Conservation (phyloP, 202 grass and related monocot species). For the Zoysia matrella region DNA sequence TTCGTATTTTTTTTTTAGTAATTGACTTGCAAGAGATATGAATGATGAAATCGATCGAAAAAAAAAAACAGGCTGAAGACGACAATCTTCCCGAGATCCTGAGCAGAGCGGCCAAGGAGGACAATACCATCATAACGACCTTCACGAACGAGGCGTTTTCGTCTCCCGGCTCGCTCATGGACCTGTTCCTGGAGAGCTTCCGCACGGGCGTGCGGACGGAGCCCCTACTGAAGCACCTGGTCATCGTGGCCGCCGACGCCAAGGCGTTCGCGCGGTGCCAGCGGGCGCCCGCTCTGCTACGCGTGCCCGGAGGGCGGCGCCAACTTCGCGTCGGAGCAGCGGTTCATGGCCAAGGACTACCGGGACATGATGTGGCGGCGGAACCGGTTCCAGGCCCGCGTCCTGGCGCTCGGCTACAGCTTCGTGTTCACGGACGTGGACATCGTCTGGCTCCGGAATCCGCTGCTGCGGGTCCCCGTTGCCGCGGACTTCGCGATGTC, state of each 20-base stretch:
- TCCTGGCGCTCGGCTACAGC: constrained; percentile 62
- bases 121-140: constrained; percentile 58
- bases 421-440: constrained; percentile 78
- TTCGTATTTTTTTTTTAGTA: background rate
- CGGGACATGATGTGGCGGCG: constrained; percentile 64
- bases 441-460: constrained; percentile 66
- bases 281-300: constrained; percentile 45
- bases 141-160: constrained; percentile 52
- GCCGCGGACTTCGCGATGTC: constrained; percentile 49
- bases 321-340: constrained; percentile 39
- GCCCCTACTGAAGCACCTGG: constrained; percentile 52
- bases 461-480: constrained; percentile 48
- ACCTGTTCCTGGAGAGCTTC: constrained; percentile 13
- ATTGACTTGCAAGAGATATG: background rate
- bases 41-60: background rate
- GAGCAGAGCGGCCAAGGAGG: constrained; percentile 52
- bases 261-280: constrained; percentile 50
- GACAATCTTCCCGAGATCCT: constrained; percentile 34
- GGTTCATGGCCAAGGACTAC: constrained; percentile 64
- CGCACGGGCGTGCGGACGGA: constrained; percentile 43
- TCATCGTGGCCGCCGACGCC: constrained; percentile 58
- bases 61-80: background rate
- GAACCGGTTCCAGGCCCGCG: constrained; percentile 44
- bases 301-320: constrained; percentile 29
- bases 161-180: constrained; percentile 51